A percentile compares a stretch with the other conserved stretches of the same genome.
Conservation (phyloP, 2,329 filamentous ascomycete genomes). For the Ophiosphaerella narmari region DNA sequence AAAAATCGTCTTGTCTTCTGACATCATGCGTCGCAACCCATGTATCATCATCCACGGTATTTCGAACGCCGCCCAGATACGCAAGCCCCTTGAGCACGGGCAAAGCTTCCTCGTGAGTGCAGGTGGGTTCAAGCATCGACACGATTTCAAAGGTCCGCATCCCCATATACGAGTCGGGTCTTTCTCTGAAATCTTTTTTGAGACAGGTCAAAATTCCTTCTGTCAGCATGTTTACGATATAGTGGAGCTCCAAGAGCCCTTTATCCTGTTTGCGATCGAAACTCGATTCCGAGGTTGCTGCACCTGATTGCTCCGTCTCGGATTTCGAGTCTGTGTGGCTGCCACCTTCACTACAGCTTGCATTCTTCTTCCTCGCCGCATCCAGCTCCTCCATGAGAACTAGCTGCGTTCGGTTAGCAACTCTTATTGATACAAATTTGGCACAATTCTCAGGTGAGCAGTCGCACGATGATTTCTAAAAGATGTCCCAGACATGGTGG, state of each 20-base stretch:
- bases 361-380: too few relatives aligned
- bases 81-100: constrained; percentile 6
- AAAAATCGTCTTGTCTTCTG: too few relatives aligned
- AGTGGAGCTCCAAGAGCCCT: background rate
- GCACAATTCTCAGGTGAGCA: too few relatives aligned
- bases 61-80: constrained; percentile 11
- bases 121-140: background rate
- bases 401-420: too few relatives aligned
- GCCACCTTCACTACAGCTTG: background rate
- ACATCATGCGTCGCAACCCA: constrained; percentile 25
- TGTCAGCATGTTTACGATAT: constrained; percentile 6
- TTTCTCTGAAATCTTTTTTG: constrained; percentile 11
- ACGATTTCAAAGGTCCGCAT: constrained; percentile 11
- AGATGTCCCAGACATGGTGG: too few relatives aligned
- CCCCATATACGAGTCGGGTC: constrained; percentile 26
- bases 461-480: too few relatives aligned
- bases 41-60: constrained; percentile 16
- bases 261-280: background rate
- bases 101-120: background rate
- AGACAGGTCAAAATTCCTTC: constrained; percentile 15
- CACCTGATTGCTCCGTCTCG: constrained; percentile 14
- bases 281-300: constrained; percentile 2
- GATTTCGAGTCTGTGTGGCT: constrained; percentile 7
- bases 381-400: too few relatives aligned
- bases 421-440: too few relatives aligned